Evolutionary conservation across 2,329 filamentous ascomycete genomes (phyloP).

Genomic region (Monosporascus sp.): DNA sequence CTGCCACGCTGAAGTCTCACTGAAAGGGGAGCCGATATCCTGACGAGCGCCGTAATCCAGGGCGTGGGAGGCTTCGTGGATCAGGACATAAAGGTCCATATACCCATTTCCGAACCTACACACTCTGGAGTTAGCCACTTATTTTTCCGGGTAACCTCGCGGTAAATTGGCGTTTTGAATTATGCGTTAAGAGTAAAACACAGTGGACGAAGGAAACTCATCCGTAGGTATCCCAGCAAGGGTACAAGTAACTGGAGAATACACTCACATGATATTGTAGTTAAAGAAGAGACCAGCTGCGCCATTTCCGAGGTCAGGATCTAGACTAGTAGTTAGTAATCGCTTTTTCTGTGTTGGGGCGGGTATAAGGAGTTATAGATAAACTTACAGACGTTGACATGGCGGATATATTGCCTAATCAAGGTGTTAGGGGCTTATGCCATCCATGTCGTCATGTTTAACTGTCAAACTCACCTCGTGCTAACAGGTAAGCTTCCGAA

Average conservation of each 20-base stretch:
- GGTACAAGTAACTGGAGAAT: background rate
- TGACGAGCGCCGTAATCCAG: background rate
- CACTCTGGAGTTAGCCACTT: background rate
- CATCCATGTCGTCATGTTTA: too few relatives aligned
- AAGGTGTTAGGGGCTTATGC: too few relatives aligned
- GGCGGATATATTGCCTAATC: background rate
- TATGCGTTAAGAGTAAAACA: background rate
- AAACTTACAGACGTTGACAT: background rate
- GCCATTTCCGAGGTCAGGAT: background rate
- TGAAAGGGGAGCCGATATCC: background rate
- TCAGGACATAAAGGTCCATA: background rate
- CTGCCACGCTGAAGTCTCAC: background rate
- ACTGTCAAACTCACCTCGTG: background rate
- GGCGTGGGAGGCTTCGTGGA: background rate
- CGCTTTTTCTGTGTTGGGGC: too few relatives aligned
- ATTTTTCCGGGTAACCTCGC: background rate
- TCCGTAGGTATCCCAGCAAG: background rate
- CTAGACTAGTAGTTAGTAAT: background rate
- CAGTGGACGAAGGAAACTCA: background rate
- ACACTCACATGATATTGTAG: background rate
- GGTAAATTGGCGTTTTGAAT: background rate
- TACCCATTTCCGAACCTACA: background rate
- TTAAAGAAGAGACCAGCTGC: background rate
- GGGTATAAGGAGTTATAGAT: background rate
- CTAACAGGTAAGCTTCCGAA: background rate